phyloP scores from a whole-genome alignment of 306 rosid species.

The Quercus cerris region DNA sequence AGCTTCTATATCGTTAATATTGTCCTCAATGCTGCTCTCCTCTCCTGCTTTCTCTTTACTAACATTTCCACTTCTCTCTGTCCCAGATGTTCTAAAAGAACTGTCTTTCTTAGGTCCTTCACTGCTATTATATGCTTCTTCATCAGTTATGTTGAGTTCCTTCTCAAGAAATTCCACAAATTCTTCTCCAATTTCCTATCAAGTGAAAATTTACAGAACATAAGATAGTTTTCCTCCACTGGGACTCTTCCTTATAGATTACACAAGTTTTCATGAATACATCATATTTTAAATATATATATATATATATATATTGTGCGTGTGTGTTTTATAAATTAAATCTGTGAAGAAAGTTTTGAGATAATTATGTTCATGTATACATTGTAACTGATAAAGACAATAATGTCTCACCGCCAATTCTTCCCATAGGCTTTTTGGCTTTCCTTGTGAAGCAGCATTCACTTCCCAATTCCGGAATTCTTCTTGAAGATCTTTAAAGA shows the following conservation, averaged over 20 bases:
- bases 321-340: background rate
- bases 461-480: constrained; percentile 96
- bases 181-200: constrained; percentile 98
- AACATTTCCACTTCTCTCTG: constrained; percentile 25
- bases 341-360: background rate
- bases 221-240: constrained; percentile 6
- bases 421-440: constrained; percentile 95
- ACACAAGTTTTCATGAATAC: background rate
- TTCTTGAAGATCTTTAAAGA: constrained; percentile 84
- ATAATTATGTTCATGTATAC: background rate
- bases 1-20: constrained; percentile 89
- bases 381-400: constrained; percentile 1
- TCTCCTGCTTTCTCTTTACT: constrained; percentile 36
- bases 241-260: background rate
- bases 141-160: constrained; percentile 71
- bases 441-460: constrained; percentile 71
- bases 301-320: background rate
- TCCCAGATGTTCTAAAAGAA: constrained; percentile 29
- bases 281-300: background rate
- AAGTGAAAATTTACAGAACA: constrained; percentile 14
- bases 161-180: constrained; percentile 95
- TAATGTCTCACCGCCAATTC: constrained; percentile 69
- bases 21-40: constrained; percentile 62
- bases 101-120: constrained; percentile 37
- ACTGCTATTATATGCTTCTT: constrained; percentile 26